These are phyloP conservation scores for Colletotrichum agaves DNA, from an alignment of 2,329 filamentous ascomycete species.

Conservation along the genomic window DNA sequence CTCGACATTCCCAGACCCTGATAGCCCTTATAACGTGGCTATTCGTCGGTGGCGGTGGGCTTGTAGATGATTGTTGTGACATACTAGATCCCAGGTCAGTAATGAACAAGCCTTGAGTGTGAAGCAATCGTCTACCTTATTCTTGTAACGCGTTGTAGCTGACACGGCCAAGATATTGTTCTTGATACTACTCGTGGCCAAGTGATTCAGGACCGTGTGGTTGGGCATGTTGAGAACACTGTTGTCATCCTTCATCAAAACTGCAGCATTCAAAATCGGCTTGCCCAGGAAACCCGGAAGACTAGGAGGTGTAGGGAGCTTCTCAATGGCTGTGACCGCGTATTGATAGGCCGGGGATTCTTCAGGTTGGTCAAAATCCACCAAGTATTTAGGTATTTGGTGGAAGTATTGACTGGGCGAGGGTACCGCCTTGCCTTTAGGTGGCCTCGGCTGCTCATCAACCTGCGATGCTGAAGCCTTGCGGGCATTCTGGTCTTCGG, in stretches of 20 bases:
- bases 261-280: slow-evolving; percentile 91
- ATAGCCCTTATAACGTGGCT: not conserved
- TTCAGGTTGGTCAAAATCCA: slow-evolving; percentile 87
- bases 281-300: slow-evolving; percentile 93
- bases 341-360: slow-evolving; percentile 79
- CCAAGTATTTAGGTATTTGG: slow-evolving; percentile 84
- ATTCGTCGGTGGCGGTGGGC: slow-evolving; percentile 73
- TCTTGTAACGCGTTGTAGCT: slow-evolving; percentile 96
- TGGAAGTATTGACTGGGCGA: slow-evolving; percentile 72
- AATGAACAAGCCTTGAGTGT: slow-evolving; percentile 35
- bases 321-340: slow-evolving; percentile 79
- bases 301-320: slow-evolving; percentile 83
- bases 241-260: slow-evolving; percentile 96
- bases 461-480: slow-evolving; percentile 49
- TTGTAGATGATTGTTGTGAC: slow-evolving; percentile 99
- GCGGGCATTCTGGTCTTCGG: slow-evolving; percentile 42
- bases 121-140: slow-evolving; percentile 72
- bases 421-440: slow-evolving; percentile 65
- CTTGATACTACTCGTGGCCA: slow-evolving; percentile 98
- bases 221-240: slow-evolving; percentile 97
- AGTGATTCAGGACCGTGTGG: slow-evolving; percentile 94
- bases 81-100: slow-evolving; percentile 69
- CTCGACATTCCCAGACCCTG: not conserved
- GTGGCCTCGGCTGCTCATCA: slow-evolving; percentile 57
- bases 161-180: slow-evolving; percentile 95